phyloP scores from a whole-genome alignment of 768 basidiomycete species.

The Cystofilobasidium capitatum region DNA sequence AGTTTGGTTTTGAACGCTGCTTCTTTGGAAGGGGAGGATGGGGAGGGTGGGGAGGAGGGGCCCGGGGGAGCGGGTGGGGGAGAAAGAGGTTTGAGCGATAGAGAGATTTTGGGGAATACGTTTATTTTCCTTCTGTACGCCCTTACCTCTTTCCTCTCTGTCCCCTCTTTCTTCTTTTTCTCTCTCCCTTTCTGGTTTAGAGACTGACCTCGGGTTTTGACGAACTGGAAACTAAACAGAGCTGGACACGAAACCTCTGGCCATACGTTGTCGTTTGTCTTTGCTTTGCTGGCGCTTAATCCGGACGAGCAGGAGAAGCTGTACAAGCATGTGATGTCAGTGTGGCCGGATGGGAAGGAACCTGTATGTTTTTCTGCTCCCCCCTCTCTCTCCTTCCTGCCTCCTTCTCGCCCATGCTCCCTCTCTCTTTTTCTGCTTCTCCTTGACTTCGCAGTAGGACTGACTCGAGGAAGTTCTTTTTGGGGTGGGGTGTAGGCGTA shows the following conservation, averaged over 20 bases:
- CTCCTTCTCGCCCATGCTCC: neutral
- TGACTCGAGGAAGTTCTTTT: too few species aligned
- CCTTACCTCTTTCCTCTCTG: neutral
- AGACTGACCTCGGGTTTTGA: neutral
- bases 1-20: neutral
- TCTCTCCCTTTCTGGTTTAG: too few species aligned
- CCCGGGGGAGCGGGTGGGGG: neutral
- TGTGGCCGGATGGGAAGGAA: constrained; percentile 2
- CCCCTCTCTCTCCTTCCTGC: neutral
- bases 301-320: constrained; percentile 14
- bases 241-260: constrained; percentile 17
- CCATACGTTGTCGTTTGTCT: constrained; percentile 13
- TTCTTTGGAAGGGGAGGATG: constrained; percentile 2
- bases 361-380: neutral
- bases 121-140: constrained; percentile 15
- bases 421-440: neutral
- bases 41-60: constrained; percentile 2
- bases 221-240: neutral
- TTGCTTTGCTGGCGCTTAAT: constrained; percentile 16
- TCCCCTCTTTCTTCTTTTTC: too few species aligned
- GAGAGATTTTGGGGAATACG: constrained; percentile 19
- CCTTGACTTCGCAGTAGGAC: too few species aligned
- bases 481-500: constrained; percentile 11
- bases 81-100: neutral
- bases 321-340: neutral